Conservation (phyloP, 1,139 yeast genomes). For the Candida glucosophila region DNA sequence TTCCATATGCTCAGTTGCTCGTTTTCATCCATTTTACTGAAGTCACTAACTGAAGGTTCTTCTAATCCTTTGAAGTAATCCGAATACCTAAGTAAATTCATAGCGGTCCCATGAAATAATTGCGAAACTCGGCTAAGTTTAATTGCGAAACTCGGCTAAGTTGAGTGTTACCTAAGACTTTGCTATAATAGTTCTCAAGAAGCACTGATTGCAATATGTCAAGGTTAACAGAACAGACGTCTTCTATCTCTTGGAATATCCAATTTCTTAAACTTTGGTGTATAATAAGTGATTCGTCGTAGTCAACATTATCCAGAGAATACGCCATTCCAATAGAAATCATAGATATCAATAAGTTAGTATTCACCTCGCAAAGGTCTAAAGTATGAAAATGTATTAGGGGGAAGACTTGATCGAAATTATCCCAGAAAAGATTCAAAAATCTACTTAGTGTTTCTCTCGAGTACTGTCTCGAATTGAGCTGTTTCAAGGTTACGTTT, state of each 20-base stretch:
- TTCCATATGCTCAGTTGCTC: conserved; percentile 18
- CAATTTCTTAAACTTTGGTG: conserved; percentile 5
- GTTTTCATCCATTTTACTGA: conserved; percentile 7
- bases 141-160: conserved; percentile 17
- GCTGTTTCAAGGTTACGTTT: not conserved
- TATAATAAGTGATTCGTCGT: conserved; percentile 7
- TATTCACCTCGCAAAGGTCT: conserved; percentile 17
- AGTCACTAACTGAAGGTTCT: conserved; percentile 2
- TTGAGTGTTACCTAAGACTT: conserved; percentile 15
- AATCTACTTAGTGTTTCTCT: not conserved
- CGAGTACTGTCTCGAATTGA: not conserved
- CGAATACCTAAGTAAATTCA: conserved; percentile 18
- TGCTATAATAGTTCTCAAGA: conserved; percentile 11
- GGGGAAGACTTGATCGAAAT: conserved; percentile 22
- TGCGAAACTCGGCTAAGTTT: conserved; percentile 17
- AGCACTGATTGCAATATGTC: conserved; percentile 15
- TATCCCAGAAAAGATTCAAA: conserved; percentile 15
- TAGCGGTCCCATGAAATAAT: conserved; percentile 19
- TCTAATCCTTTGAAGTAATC: conserved; percentile 11
- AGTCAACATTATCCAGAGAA: conserved; percentile 10
- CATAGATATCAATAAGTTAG: conserved; percentile 22
- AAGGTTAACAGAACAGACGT: conserved; percentile 7
- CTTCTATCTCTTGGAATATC: conserved; percentile 5
- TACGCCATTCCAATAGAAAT: conserved; percentile 28
- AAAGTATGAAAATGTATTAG: conserved; percentile 33